Conservation (phyloP, 345 rosid genomes). For the Salix purpurea region DNA sequence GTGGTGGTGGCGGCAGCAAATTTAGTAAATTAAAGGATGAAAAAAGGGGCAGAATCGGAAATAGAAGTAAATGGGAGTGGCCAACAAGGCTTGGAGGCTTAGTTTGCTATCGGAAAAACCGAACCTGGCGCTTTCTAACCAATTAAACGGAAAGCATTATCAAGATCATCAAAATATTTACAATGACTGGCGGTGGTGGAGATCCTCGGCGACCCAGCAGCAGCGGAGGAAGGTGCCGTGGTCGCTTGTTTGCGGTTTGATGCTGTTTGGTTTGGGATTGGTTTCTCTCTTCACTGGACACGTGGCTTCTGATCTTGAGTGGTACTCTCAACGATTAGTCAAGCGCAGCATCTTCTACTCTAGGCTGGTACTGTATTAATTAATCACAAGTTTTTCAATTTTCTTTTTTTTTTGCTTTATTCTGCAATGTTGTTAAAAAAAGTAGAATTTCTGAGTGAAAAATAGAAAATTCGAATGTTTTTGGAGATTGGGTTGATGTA, state of each 20-base stretch:
- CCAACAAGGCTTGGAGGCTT: conserved; percentile 52
- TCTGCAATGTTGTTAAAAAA: neutral
- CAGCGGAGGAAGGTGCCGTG: conserved; percentile 27
- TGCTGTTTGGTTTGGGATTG: conserved; percentile 85
- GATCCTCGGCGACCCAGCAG: conserved; percentile 29
- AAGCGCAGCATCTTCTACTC: conserved; percentile 43
- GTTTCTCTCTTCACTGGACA: conserved; percentile 93
- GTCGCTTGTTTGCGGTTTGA: conserved; percentile 67
- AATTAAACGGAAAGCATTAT: conserved; percentile 33
- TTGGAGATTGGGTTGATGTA: neutral
- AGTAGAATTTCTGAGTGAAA: too few relatives aligned
- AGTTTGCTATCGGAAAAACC: conserved; percentile 34
- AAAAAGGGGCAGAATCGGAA: conserved; percentile 19
- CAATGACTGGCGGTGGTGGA: conserved; percentile 15
- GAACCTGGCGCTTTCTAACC: conserved; percentile 60
- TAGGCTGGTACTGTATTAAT: conserved; percentile 44
- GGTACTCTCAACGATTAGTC: conserved; percentile 82
- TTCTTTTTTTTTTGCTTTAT: neutral
- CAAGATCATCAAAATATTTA: conserved; percentile 1
- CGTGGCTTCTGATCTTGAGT: conserved; percentile 88
- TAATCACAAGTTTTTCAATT: neutral
- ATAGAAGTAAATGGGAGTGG: conserved; percentile 40
- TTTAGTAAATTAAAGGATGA: conserved; percentile 30
- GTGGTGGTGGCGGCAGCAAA: neutral
- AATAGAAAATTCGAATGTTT: neutral